phyloP scores from a whole-genome alignment of 495 filamentous ascomycete species.

The Trichoderma erinaceum region DNA sequence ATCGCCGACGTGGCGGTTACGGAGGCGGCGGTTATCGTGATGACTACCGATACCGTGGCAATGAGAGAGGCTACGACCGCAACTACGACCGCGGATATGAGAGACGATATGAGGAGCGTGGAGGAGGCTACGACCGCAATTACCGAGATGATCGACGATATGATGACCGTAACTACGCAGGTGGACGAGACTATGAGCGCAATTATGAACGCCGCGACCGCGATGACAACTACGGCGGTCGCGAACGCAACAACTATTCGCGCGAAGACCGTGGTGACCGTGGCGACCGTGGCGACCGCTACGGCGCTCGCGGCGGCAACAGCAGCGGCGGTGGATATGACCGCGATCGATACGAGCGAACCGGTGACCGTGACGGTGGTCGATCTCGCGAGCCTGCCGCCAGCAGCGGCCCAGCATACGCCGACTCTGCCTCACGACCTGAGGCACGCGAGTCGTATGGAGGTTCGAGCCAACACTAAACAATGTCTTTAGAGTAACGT shows the following conservation, averaged over 20 bases:
- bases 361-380: constrained; percentile 38
- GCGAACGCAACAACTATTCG: constrained; percentile 37
- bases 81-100: constrained; percentile 42
- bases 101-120: constrained; percentile 53
- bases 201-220: constrained; percentile 55
- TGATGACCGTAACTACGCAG: constrained; percentile 38
- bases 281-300: constrained; percentile 42
- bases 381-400: constrained; percentile 45
- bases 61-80: constrained; percentile 51
- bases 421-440: constrained; percentile 54
- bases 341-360: constrained; percentile 50
- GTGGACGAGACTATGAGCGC: constrained; percentile 53
- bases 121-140: constrained; percentile 40
- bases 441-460: constrained; percentile 57
- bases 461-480: constrained; percentile 26
- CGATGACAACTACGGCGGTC: constrained; percentile 39
- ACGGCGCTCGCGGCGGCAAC: constrained; percentile 42
- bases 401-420: constrained; percentile 41
- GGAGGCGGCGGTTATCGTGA: constrained; percentile 48
- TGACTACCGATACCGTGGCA: constrained; percentile 41
- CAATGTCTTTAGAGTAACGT: constrained; percentile 8
- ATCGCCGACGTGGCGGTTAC: constrained; percentile 45
- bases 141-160: constrained; percentile 45
- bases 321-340: constrained; percentile 45
- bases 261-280: constrained; percentile 37